Evolutionary conservation across 768 basidiomycete genomes (phyloP).

Genomic region (Suillus fuscotomentosus): DNA sequence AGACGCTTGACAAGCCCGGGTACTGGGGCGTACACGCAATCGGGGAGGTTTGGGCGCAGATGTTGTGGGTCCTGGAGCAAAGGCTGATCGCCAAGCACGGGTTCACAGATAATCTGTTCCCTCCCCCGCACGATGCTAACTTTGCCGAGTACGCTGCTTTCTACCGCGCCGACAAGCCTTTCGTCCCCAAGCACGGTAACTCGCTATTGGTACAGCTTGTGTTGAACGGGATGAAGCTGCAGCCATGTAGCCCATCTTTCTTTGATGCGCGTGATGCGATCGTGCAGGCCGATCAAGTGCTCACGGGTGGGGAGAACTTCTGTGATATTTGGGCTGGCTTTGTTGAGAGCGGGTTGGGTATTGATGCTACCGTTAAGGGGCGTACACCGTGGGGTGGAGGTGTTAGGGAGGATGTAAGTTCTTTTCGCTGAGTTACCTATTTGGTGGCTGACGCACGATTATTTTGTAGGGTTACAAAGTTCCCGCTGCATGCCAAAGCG

Average conservation of each 20-base stretch:
- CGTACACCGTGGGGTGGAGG: slow-evolving; percentile 94
- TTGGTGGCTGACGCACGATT: not conserved
- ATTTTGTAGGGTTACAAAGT: slow-evolving; percentile 37
- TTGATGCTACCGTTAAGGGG: slow-evolving; percentile 70
- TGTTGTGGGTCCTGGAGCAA: slow-evolving; percentile 79
- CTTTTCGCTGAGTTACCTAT: not conserved
- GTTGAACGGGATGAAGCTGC: slow-evolving; percentile 91
- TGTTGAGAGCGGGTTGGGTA: slow-evolving; percentile 76
- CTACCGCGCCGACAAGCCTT: slow-evolving; percentile 56
- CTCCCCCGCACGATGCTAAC: slow-evolving; percentile 63
- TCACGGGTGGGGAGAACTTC: slow-evolving; percentile 92
- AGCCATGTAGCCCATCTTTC: slow-evolving; percentile 88
- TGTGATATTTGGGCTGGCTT: slow-evolving; percentile 89
- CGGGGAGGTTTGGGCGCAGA: slow-evolving; percentile 95
- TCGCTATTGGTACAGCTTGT: slow-evolving; percentile 83
- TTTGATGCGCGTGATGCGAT: slow-evolving; percentile 89
- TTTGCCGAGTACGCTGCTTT: slow-evolving; percentile 62
- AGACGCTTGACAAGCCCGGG: slow-evolving; percentile 89
- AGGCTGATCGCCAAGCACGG: slow-evolving; percentile 80
- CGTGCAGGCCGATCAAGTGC: slow-evolving; percentile 83
- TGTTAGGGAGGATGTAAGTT: slow-evolving; percentile 61
- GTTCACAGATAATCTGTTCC: slow-evolving; percentile 76
- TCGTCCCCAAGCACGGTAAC: slow-evolving; percentile 91
- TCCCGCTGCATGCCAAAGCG: slow-evolving; percentile 39
- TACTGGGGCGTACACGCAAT: slow-evolving; percentile 94